Percentiles rank a stretch among this genome's conserved stretches.
These are phyloP conservation scores for Lactarius tabidus DNA, from an alignment of 768 basidiomycete species.

Conservation along the genomic window DNA sequence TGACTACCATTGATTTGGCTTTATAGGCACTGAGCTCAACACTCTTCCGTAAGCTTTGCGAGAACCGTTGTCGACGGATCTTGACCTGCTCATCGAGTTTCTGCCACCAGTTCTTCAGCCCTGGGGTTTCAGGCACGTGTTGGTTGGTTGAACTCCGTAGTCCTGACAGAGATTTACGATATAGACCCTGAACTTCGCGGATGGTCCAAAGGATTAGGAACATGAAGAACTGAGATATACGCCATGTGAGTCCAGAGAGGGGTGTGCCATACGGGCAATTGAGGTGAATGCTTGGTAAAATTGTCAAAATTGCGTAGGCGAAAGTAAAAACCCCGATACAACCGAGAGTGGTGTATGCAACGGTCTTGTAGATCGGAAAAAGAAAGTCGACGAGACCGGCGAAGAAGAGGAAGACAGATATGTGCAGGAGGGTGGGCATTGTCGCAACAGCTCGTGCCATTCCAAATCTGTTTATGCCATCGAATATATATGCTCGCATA, in stretches of 20 bases:
- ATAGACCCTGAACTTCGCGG: background rate
- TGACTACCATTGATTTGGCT: conserved; percentile 1
- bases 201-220: background rate
- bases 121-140: background rate
- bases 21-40: background rate
- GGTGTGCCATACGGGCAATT: conserved; percentile 12
- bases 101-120: background rate
- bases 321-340: background rate
- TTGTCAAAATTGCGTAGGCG: background rate
- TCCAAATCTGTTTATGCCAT: background rate
- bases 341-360: background rate
- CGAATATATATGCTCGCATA: background rate
- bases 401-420: conserved; percentile 12
- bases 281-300: background rate
- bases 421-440: conserved; percentile 9
- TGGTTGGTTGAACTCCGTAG: background rate
- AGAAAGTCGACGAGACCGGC: conserved; percentile 14
- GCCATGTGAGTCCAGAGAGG: background rate
- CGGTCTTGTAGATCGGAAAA: background rate
- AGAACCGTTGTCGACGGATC: conserved; percentile 5
- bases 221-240: background rate
- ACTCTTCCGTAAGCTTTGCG: background rate
- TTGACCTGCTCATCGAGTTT: background rate
- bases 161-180: background rate
- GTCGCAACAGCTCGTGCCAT: background rate